These are phyloP conservation scores for Fusarium concolor DNA, from an alignment of 2,329 filamentous ascomycete genomes.

Conservation along the genomic window DNA sequence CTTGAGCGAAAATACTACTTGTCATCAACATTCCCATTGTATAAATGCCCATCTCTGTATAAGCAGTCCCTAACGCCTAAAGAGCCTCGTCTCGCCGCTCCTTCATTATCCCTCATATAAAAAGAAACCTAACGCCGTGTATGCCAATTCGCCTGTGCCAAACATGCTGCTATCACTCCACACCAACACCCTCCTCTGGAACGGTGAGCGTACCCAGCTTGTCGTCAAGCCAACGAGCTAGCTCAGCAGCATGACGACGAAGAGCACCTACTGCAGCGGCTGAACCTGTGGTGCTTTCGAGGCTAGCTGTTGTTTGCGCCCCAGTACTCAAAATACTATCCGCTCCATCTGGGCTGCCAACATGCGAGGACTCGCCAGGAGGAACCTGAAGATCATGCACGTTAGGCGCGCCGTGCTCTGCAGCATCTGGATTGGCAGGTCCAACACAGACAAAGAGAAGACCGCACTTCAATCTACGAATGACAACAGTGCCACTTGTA, in stretches of 20 bases:
- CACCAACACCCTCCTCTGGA: constrained; percentile 63
- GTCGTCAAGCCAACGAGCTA: constrained; percentile 70
- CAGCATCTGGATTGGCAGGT: constrained; percentile 52
- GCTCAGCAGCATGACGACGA: constrained; percentile 68
- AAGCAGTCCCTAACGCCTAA: constrained; percentile 39
- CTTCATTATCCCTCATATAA: constrained; percentile 24
- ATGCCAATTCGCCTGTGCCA: constrained; percentile 32
- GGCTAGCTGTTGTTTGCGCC: constrained; percentile 58
- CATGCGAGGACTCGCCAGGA: constrained; percentile 51
- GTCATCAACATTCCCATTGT: constrained; percentile 27
- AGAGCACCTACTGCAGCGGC: constrained; percentile 63
- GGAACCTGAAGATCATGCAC: constrained; percentile 37
- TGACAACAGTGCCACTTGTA: constrained; percentile 67
- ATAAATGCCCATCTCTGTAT: constrained; percentile 40
- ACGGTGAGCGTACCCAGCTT: constrained; percentile 65
- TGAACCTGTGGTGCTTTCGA: constrained; percentile 54
- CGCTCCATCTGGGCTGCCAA: constrained; percentile 56
- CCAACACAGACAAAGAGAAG: constrained; percentile 72
- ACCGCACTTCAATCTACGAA: constrained; percentile 67
- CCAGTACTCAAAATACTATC: constrained; percentile 61
- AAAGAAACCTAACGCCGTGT: constrained; percentile 39
- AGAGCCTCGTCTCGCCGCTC: constrained; percentile 13
- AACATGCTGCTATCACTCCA: constrained; percentile 41
- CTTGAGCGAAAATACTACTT: constrained; percentile 13
- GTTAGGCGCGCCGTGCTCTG: constrained; percentile 34